Percentiles rank a stretch among this genome's conserved stretches.
Evolutionary conservation across 2,329 filamentous ascomycete species (phyloP).

Genomic region (Microcyclospora pomicola): DNA sequence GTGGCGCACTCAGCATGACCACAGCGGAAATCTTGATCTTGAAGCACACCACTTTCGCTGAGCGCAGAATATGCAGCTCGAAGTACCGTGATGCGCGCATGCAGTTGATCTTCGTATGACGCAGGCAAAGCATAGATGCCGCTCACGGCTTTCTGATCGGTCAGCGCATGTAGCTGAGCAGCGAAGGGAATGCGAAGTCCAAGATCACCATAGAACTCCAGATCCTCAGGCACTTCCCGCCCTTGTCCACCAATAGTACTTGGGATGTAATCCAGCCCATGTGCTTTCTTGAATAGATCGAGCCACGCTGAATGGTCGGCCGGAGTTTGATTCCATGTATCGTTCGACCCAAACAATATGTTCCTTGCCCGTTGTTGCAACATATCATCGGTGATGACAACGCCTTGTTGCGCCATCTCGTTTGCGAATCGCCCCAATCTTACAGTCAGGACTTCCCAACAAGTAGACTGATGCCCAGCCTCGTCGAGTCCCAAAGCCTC

Average conservation of each 20-base stretch:
- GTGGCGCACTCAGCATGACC: conserved; percentile 12
- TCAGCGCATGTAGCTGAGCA: conserved; percentile 19
- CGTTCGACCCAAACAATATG: conserved; percentile 36
- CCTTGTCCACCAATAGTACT: conserved; percentile 19
- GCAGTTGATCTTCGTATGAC: background rate
- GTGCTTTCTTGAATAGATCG: conserved; percentile 36
- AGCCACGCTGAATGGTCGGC: conserved; percentile 33
- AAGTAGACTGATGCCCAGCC: conserved; percentile 21
- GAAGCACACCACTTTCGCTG: conserved; percentile 11
- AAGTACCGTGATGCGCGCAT: conserved; percentile 3
- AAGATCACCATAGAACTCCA: conserved; percentile 23
- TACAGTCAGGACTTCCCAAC: conserved; percentile 38
- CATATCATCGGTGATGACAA: conserved; percentile 35
- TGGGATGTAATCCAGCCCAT: conserved; percentile 28
- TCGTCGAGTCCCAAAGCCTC: background rate
- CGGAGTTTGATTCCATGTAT: conserved; percentile 23
- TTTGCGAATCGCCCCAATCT: conserved; percentile 32
- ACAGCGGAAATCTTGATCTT: conserved; percentile 10
- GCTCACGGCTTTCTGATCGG: conserved; percentile 8
- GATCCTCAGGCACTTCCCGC: conserved; percentile 20
- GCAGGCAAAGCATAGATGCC: background rate
- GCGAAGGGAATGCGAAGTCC: conserved; percentile 23
- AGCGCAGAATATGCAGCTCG: conserved; percentile 11
- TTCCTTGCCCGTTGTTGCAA: conserved; percentile 34
- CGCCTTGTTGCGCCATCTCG: conserved; percentile 24